These are phyloP conservation scores for Tylopilus sp. DNA, from an alignment of 768 basidiomycete species.

Conservation along the genomic window DNA sequence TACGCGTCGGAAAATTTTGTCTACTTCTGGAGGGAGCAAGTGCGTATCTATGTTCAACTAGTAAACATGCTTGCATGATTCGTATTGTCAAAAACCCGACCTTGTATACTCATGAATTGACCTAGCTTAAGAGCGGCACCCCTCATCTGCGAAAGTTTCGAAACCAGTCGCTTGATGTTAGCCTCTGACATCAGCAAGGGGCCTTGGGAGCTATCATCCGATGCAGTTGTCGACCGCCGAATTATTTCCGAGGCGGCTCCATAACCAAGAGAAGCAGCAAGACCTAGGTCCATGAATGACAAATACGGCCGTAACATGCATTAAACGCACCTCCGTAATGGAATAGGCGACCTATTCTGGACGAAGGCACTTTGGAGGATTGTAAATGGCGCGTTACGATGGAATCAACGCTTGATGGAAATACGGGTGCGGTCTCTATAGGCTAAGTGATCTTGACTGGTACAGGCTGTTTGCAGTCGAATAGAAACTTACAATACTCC, in stretches of 20 bases:
- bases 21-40: constrained; percentile 80
- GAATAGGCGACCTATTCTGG: constrained; percentile 82
- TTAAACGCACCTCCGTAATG: constrained; percentile 81
- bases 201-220: constrained; percentile 32
- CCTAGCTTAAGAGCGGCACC: constrained; percentile 96
- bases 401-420: neutral
- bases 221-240: constrained; percentile 54
- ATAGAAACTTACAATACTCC: constrained; percentile 6
- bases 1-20: constrained; percentile 83
- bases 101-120: constrained; percentile 97
- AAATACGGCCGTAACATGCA: neutral
- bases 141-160: constrained; percentile 92
- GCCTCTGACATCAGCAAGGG: constrained; percentile 86
- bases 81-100: constrained; percentile 27
- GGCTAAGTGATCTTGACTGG: constrained; percentile 7
- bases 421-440: neutral
- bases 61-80: neutral
- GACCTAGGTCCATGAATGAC: constrained; percentile 48
- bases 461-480: neutral
- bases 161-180: constrained; percentile 85
- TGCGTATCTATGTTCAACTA: constrained; percentile 65
- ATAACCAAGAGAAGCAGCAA: constrained; percentile 84
- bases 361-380: constrained; percentile 89
- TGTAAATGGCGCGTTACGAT: constrained; percentile 45
- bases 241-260: constrained; percentile 88